A percentile compares a stretch with the other conserved stretches of the same genome.
These are phyloP conservation scores for Lobosporangium transversale DNA, from an alignment of 192 early-diverging fungal species.

Conservation along the genomic window DNA sequence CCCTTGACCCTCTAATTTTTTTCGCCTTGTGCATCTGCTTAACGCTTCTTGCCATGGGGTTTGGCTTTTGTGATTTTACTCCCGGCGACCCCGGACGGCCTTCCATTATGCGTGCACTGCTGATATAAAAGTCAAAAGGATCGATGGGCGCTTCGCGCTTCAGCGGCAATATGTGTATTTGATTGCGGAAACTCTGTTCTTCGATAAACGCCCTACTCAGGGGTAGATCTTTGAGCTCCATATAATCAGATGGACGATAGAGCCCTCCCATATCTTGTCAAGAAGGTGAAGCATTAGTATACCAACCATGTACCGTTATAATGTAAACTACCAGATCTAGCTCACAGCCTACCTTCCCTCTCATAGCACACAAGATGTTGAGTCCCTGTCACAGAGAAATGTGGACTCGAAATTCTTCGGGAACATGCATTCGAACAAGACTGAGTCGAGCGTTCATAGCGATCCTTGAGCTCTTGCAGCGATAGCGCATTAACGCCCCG, in stretches of 20 bases:
- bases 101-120: slow-evolving; percentile 15
- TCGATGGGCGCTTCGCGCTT: slow-evolving; percentile 1
- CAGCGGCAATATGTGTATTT: slow-evolving; percentile 4
- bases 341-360: too few relatives aligned
- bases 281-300: not conserved
- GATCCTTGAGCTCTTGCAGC: slow-evolving; percentile 1
- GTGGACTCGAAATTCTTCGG: not conserved
- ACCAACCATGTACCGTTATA: not conserved
- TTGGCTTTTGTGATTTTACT: too few relatives aligned
- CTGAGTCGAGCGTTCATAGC: not conserved
- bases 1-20: too few relatives aligned
- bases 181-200: slow-evolving; percentile 27
- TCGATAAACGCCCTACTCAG: slow-evolving; percentile 32
- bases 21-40: not conserved
- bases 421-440: not conserved
- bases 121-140: slow-evolving; percentile 22
- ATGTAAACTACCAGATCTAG: not conserved
- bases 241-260: slow-evolving; percentile 33
- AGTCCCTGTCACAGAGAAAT: not conserved
- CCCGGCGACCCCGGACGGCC: too few relatives aligned
- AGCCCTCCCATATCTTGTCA: slow-evolving; percentile 16
- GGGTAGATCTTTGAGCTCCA: slow-evolving; percentile 16
- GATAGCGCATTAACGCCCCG: slow-evolving; percentile 10
- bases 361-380: slow-evolving; percentile 47
- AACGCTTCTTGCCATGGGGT: too few relatives aligned